Conservation (phyloP, 257 asterid species). For the Gentiana straminea region DNA sequence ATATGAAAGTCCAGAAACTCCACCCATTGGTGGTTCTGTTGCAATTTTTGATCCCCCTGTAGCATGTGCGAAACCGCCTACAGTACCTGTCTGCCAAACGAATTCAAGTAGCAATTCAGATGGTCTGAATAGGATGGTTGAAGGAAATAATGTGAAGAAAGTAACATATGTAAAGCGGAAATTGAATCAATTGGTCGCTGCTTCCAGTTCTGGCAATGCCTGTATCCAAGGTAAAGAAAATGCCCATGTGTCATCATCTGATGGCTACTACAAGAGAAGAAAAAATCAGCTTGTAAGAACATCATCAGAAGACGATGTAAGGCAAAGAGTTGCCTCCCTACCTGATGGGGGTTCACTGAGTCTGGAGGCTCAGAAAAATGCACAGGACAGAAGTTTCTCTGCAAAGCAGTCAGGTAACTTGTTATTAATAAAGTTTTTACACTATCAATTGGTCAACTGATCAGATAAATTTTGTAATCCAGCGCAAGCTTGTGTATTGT, state of each 20-base stretch:
- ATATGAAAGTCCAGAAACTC: conserved; percentile 31
- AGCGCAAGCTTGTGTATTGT: too few relatives aligned
- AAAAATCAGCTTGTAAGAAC: conserved; percentile 82
- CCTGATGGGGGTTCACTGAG: conserved; percentile 12
- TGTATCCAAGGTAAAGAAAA: conserved; percentile 23
- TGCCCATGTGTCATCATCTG: conserved; percentile 34
- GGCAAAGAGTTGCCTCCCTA: conserved; percentile 17
- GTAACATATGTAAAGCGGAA: conserved; percentile 54
- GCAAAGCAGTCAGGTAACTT: conserved; percentile 33
- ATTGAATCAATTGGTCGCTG: conserved; percentile 76
- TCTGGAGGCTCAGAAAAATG: conserved; percentile 24
- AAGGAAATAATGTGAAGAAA: conserved; percentile 34
- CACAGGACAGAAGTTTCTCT: conserved; percentile 9
- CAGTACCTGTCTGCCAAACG: conserved; percentile 26
- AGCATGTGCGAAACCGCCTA: conserved; percentile 25
- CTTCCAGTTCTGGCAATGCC: conserved; percentile 33
- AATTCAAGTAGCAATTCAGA: conserved; percentile 32
- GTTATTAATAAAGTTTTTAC: background rate
- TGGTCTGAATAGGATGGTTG: conserved; percentile 28
- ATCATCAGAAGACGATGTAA: conserved; percentile 28
- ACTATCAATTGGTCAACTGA: background rate
- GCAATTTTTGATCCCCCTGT: conserved; percentile 20
- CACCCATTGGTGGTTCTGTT: conserved; percentile 15
- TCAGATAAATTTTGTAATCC: too few relatives aligned
- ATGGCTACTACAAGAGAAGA: conserved; percentile 72